Percentiles rank a stretch among this genome's conserved stretches.
Evolutionary conservation across 371 early-diverging fungal species (phyloP).

Genomic region (Batkoa obscura): DNA sequence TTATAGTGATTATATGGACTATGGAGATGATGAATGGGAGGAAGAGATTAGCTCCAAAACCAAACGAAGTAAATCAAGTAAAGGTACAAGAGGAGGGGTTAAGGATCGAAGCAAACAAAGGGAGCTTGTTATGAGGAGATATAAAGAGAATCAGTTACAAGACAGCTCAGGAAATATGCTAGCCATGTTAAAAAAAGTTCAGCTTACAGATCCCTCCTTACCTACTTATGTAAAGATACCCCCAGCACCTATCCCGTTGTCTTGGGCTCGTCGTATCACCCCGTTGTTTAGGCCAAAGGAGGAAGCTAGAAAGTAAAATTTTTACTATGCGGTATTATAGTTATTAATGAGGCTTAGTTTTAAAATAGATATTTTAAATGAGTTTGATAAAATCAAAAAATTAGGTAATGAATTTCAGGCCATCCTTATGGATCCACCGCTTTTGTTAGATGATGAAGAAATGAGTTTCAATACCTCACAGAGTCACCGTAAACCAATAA

Average conservation of each 20-base stretch:
- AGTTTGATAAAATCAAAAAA: constrained; percentile 13
- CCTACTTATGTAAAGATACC: constrained; percentile 81
- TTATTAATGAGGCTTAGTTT: background rate
- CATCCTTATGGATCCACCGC: constrained; percentile 81
- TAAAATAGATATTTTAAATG: background rate
- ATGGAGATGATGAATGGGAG: constrained; percentile 72
- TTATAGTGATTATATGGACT: constrained; percentile 47
- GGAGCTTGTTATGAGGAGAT: constrained; percentile 47
- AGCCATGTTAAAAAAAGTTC: constrained; percentile 31
- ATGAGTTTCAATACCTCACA: background rate
- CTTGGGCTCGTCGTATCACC: constrained; percentile 65
- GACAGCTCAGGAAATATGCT: constrained; percentile 50
- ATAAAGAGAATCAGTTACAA: constrained; percentile 66
- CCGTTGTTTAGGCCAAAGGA: constrained; percentile 13
- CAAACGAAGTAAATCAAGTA: constrained; percentile 12
- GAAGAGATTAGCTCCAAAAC: constrained; percentile 24
- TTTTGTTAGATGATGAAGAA: constrained; percentile 42
- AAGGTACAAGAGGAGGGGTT: constrained; percentile 10
- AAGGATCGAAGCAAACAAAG: constrained; percentile 8
- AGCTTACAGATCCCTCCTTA: constrained; percentile 41
- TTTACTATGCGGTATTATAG: too few species aligned
- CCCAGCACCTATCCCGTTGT: constrained; percentile 51
- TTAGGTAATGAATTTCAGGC: constrained; percentile 52
- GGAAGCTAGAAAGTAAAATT: constrained; percentile 4
- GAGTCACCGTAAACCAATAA: too few species aligned